These are phyloP conservation scores for Termitomyces sp. DNA, from an alignment of 768 basidiomycete species.

Conservation along the genomic window DNA sequence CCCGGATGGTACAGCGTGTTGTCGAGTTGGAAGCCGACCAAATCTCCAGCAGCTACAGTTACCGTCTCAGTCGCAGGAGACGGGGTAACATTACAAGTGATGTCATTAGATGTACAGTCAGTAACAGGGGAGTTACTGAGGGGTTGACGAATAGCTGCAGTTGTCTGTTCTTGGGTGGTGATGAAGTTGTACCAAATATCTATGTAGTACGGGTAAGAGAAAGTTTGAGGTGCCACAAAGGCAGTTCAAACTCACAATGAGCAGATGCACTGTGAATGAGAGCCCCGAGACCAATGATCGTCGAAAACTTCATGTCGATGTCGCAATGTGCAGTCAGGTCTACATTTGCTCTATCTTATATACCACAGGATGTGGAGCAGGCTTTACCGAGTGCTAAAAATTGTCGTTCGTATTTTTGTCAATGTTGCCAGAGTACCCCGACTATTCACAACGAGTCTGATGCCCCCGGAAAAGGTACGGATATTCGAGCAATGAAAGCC, in stretches of 20 bases:
- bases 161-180: conserved; percentile 8
- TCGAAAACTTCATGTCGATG: conserved; percentile 6
- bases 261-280: conserved; percentile 11
- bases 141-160: conserved; percentile 13
- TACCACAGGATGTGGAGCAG: conserved; percentile 2
- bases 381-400: neutral
- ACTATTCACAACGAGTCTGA: neutral
- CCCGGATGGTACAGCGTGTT: conserved; percentile 26
- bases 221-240: neutral
- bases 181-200: conserved; percentile 15
- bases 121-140: conserved; percentile 14
- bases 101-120: conserved; percentile 15
- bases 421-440: neutral
- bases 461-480: conserved; percentile 6
- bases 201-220: neutral
- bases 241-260: conserved; percentile 3
- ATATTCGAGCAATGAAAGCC: neutral
- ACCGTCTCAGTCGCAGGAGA: conserved; percentile 20
- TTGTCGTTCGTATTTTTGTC: neutral
- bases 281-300: conserved; percentile 7
- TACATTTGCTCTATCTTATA: neutral
- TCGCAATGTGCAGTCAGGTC: neutral
- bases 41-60: conserved; percentile 21
- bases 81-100: conserved; percentile 20
- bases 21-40: conserved; percentile 24